These are phyloP conservation scores for Sphenostylis stenocarpa DNA, from an alignment of 306 rosid species.

Conservation along the genomic window DNA sequence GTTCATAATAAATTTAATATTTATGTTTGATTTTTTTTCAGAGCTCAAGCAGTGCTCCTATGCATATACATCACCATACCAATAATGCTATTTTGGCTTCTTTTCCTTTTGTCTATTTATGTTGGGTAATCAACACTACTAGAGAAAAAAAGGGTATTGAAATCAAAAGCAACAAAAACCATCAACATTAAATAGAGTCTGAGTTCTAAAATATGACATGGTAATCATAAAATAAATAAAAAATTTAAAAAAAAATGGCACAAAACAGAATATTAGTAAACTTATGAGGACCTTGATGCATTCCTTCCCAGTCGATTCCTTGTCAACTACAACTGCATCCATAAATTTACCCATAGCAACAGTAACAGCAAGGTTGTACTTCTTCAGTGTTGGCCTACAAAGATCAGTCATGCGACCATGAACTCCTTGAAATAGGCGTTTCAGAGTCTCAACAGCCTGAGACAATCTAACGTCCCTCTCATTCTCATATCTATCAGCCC, in stretches of 20 bases:
- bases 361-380: slow-evolving; percentile 94
- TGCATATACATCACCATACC: not conserved
- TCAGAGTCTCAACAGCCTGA: slow-evolving; percentile 97
- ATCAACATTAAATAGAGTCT: slow-evolving; percentile 25
- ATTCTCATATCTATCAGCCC: slow-evolving; percentile 93
- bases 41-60: not conserved
- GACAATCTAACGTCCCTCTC: slow-evolving; percentile 94
- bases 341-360: slow-evolving; percentile 99
- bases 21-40: not conserved
- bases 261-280: slow-evolving; percentile 28
- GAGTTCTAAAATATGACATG: not conserved
- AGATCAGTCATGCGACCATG: slow-evolving; percentile 99
- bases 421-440: slow-evolving; percentile 94
- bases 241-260: not conserved
- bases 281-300: slow-evolving; percentile 81
- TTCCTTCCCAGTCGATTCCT: slow-evolving; percentile 98
- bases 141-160: not conserved
- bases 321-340: slow-evolving; percentile 98
- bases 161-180: slow-evolving; percentile 18
- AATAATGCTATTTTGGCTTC: not conserved
- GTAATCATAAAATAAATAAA: slow-evolving; percentile 21
- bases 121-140: slow-evolving; percentile 10
- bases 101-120: slow-evolving; percentile 3
- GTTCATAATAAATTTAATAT: slow-evolving; percentile 13
- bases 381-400: slow-evolving; percentile 95